Evolutionary conservation across 1,139 yeast genomes (phyloP).

Genomic region (Geotrichum restrictum): DNA sequence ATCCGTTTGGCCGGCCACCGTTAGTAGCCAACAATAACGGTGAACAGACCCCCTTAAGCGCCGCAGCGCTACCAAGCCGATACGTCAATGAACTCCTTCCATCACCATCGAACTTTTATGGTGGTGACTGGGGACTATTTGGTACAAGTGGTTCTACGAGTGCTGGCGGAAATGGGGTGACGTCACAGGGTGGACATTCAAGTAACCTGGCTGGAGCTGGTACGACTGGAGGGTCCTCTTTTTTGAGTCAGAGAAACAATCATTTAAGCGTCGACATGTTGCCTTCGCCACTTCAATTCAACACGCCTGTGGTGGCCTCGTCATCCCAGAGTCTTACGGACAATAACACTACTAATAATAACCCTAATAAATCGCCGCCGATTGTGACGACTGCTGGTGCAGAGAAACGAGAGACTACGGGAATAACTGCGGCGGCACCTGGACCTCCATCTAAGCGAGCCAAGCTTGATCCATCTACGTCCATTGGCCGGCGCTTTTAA

Average conservation of each 20-base stretch:
- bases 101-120: slow-evolving; percentile 42
- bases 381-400: background rate
- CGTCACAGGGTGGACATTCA: slow-evolving; percentile 2
- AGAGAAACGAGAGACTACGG: slow-evolving; percentile 6
- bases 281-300: slow-evolving; percentile 38
- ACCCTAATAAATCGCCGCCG: slow-evolving; percentile 10
- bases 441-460: slow-evolving; percentile 7
- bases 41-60: slow-evolving; percentile 43
- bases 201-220: slow-evolving; percentile 10
- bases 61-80: slow-evolving; percentile 39
- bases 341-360: slow-evolving; percentile 16
- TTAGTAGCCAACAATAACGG: slow-evolving; percentile 29
- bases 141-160: slow-evolving; percentile 18
- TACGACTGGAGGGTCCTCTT: slow-evolving; percentile 1
- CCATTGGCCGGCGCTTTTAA: slow-evolving; percentile 1
- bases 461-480: slow-evolving; percentile 4
- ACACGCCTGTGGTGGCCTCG: slow-evolving; percentile 31
- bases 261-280: slow-evolving; percentile 30
- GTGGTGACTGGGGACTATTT: slow-evolving; percentile 36
- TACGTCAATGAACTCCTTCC: slow-evolving; percentile 42
- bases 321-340: slow-evolving; percentile 25
- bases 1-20: slow-evolving; percentile 29
- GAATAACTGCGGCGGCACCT: background rate
- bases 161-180: slow-evolving; percentile 13
- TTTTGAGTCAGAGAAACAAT: slow-evolving; percentile 11